Base-by-base conservation (phyloP, 163 green algal species). In the Coccomyxa subellipsoidea region DNA sequence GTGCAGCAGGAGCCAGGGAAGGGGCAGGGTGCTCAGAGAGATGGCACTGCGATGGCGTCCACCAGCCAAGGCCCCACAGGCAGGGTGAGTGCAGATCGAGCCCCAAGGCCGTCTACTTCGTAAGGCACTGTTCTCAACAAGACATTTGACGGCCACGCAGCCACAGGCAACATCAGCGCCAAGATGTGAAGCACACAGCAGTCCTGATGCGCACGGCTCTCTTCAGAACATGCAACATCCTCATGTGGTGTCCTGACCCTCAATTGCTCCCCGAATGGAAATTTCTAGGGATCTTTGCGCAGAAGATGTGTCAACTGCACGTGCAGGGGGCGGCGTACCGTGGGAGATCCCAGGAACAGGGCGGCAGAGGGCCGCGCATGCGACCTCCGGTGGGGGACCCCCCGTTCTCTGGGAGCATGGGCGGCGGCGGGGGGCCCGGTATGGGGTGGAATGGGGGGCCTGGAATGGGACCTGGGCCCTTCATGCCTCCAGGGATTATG, bases 401-500 rank as follows among this genome's bases (percentile, higher is more conserved):
- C 66, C 66, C 66, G 4, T 73, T 59, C 4, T 1, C 47, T 1
- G 66, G 66, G 29, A 31, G 70, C 27, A n/a, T 80, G 21, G 75
- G 8, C 37, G 29, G 21, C 8, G 37, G 34, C 72, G 54, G 69
- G 59, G 29, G 25, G 29, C 27, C 18, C 23, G 27, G 38, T 32
- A 77, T 79, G 66, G 66, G 36, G 2, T 66, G 71, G 81, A 29
- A 71, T 71, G 38, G 40, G 34, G 59, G 35, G 37, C 38, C 66
- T 18, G 73, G 35, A 31, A 80, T 80, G 81, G n/a, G n/a, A 6
- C n/a, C n/a, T n/a, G 53, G 53, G 9, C 66, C 54, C 29, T 54
- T 54, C 8, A 85, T 85, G 81, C 31, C n/a, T 23, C 73, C 79
- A 36, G 83, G 83, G 15, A 80, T 80, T 47, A 72, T 70, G 72